Percentiles rank a stretch among this genome's conserved stretches.
Conservation (phyloP, 768 basidiomycete species). For the Tephrocybe sp. region DNA sequence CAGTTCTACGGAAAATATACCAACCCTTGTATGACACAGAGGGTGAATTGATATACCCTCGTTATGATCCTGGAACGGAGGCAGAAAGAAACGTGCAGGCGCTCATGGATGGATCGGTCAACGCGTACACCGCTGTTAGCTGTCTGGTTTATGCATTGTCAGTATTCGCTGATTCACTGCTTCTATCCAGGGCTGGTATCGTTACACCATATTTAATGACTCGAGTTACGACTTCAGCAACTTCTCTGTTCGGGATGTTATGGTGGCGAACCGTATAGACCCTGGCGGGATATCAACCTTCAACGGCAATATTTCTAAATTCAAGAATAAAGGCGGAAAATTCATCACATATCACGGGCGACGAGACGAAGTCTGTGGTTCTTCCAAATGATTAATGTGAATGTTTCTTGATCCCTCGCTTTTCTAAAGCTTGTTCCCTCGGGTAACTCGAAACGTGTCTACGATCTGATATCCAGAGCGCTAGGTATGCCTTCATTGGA, state of each 20-base stretch:
- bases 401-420: background rate
- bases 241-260: slow-evolving; percentile 1
- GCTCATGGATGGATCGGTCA: slow-evolving; percentile 1
- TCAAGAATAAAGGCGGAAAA: slow-evolving; percentile 10
- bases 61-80: slow-evolving; percentile 13
- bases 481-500: slow-evolving; percentile 9
- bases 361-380: slow-evolving; percentile 7
- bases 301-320: slow-evolving; percentile 9
- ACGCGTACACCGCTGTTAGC: background rate
- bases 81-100: slow-evolving; percentile 1
- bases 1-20: slow-evolving; percentile 8
- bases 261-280: slow-evolving; percentile 1
- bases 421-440: slow-evolving; percentile 6
- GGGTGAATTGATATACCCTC: slow-evolving; percentile 8
- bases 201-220: slow-evolving; percentile 9
- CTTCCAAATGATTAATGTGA: background rate
- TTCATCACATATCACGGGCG: slow-evolving; percentile 16
- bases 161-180: background rate
- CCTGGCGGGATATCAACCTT: slow-evolving; percentile 11
- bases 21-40: slow-evolving; percentile 5
- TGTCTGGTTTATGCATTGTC: background rate
- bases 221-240: slow-evolving; percentile 7
- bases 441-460: slow-evolving; percentile 11
- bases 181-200: slow-evolving; percentile 14
- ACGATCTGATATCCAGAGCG: slow-evolving; percentile 8